Evolutionary conservation across 78 protist species (phyloP).

Genomic region (Pirum gemmata): DNA sequence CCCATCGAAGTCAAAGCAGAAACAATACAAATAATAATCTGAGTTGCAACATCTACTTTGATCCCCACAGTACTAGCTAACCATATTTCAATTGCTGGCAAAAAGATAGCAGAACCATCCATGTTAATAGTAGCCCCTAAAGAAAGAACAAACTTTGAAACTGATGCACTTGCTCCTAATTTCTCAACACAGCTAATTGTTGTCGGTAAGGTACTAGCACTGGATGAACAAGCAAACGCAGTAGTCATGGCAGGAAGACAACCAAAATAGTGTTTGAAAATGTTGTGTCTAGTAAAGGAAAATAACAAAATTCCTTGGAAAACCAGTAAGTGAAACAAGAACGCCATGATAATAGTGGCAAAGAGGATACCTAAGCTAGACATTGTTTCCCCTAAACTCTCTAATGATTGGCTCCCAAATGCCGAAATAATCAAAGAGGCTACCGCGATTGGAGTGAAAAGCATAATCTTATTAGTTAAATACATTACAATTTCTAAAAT

Average conservation of each 20-base stretch:
- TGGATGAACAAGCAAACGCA: not conserved
- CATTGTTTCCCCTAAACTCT: not conserved
- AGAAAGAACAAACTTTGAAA: not conserved
- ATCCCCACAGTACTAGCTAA: not conserved
- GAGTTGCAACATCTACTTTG: not conserved
- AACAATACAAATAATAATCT: conserved; percentile 23
- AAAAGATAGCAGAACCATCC: not conserved
- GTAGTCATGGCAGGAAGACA: not conserved
- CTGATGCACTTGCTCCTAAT: not conserved
- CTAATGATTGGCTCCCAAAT: not conserved
- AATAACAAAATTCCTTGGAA: not conserved
- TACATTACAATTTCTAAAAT: not conserved
- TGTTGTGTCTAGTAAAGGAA: not conserved
- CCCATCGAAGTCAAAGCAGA: not conserved
- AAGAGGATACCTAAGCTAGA: not conserved
- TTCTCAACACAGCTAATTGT: not conserved
- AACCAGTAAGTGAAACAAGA: not conserved
- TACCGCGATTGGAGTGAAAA: not conserved
- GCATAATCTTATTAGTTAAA: not conserved
- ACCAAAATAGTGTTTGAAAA: not conserved
- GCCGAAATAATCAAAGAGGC: not conserved
- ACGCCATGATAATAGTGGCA: not conserved
- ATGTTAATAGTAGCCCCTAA: not conserved
- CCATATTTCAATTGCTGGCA: not conserved
- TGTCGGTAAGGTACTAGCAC: not conserved